Conservation (phyloP, 495 filamentous ascomycete species). For the Xylaria flabelliformis region DNA sequence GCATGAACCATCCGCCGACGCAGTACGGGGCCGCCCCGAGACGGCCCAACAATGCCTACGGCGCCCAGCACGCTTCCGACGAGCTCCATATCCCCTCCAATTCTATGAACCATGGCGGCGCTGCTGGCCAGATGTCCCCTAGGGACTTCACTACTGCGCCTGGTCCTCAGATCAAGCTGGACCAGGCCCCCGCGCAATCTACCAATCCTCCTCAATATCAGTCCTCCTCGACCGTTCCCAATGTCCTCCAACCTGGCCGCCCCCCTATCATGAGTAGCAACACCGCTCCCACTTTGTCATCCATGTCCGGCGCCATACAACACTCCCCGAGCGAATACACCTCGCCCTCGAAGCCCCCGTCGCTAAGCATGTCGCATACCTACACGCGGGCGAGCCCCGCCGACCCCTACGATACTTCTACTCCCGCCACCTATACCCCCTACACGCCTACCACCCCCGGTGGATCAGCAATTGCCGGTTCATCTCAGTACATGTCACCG, state of each 20-base stretch:
- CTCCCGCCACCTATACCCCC: constrained; percentile 73
- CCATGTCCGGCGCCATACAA: constrained; percentile 58
- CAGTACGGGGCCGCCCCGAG: constrained; percentile 52
- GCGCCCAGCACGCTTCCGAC: constrained; percentile 56
- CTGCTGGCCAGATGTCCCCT: constrained; percentile 53
- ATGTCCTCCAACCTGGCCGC: constrained; percentile 73
- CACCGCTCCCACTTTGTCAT: constrained; percentile 74
- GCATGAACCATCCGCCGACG: constrained; percentile 56
- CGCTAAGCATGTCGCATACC: constrained; percentile 62
- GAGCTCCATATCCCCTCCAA: constrained; percentile 78
- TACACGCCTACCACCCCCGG: constrained; percentile 71
- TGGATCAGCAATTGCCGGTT: constrained; percentile 45
- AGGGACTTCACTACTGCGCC: constrained; percentile 54
- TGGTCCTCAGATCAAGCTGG: constrained; percentile 69
- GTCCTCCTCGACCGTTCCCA: constrained; percentile 63
- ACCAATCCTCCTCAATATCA: constrained; percentile 62
- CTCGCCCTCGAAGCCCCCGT: constrained; percentile 69
- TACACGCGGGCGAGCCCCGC: constrained; percentile 89
- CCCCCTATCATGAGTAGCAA: constrained; percentile 69
- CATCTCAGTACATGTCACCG: constrained; percentile 71
- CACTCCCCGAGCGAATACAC: constrained; percentile 66
- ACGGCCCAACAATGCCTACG: constrained; percentile 47
- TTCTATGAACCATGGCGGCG: constrained; percentile 47
- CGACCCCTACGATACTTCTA: constrained; percentile 59
- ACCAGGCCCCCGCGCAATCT: constrained; percentile 55